Evolutionary conservation across 345 rosid species (phyloP), one percentile per base, ranked within the genome.

Genomic region (Bruguiera sexangula): DNA sequence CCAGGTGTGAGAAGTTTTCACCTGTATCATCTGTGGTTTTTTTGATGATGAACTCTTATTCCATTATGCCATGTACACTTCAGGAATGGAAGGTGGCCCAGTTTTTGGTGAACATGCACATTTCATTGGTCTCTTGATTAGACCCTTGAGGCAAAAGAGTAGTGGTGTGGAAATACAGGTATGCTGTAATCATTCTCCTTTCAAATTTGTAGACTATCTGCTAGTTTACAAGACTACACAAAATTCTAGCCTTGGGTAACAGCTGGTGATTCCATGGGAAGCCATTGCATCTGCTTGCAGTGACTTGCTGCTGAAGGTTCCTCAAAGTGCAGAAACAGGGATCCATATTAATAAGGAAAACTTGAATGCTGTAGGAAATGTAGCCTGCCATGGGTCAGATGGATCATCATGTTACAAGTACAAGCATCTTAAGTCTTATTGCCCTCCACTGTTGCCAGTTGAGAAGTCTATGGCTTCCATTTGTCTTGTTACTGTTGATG

Each of bases 241-340:
- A 83, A 80, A 83, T 70, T 85, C 80, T 95, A 87, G 96, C 85
- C 81, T 95, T 89, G 82, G 97, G 82, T 90, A 82, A 86, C 96
- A 88, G 99, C 92, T 90, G 81, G 88, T 95, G 96, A 91, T 95
- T 82, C 97, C 97, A 4, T 95, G 97, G 97, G 94, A 85, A 79
- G 96, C 96, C 86, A 84, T 95, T 82, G 85, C 92, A 82, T 75
- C 87, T 83, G 91, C 96, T 85, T 88, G 89, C 79, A 78, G 84
- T 75, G 84, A 85, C 85, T 83, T 88, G 74, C 90, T 92, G 82
- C 85, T 79, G 81, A 82, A 87, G 83, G 83, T 82, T 82, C 83
- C 93, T 69, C 80, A 74, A 71, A 77, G 57, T 67, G 87, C 70
- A 62, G 88, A 80, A 70, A 82, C 79, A 84, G 80, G 69, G 78